phyloP scores from a whole-genome alignment of 495 filamentous ascomycete species.

The Penicillium samsonianum region DNA sequence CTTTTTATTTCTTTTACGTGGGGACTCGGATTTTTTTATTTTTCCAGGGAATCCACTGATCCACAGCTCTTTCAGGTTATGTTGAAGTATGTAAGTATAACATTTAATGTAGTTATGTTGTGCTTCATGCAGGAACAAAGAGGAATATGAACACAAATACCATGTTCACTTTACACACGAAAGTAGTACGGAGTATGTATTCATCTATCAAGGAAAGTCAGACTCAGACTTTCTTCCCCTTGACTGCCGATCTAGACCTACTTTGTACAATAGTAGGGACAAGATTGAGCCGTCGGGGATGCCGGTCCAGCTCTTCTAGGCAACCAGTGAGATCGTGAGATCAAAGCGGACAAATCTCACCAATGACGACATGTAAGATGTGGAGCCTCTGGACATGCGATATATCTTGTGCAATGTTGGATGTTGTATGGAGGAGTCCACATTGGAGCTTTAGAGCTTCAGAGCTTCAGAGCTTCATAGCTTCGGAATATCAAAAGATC shows the following conservation, averaged over 20 bases:
- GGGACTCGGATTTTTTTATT: constrained; percentile 23
- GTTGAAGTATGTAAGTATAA: neutral
- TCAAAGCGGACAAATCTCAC: neutral
- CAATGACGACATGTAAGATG: constrained; percentile 7
- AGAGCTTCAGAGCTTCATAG: neutral
- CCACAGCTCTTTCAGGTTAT: constrained; percentile 6
- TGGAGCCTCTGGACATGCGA: neutral
- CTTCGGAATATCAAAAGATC: neutral
- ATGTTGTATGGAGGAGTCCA: no score
- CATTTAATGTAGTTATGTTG: neutral
- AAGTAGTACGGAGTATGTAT: neutral
- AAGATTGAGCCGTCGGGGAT: constrained; percentile 21
- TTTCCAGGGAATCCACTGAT: constrained; percentile 11
- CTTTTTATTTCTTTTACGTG: constrained; percentile 22
- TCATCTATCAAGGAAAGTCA: neutral
- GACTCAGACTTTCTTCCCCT: neutral
- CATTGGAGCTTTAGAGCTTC: neutral
- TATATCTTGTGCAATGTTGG: no score
- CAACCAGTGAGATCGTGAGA: no score
- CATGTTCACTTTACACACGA: no score
- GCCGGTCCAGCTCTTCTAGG: constrained; percentile 7
- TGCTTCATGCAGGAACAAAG: constrained; percentile 8
- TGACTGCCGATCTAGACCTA: constrained; percentile 23
- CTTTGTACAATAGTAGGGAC: constrained; percentile 6
- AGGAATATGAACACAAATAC: neutral